phyloP scores from a whole-genome alignment of 257 asterid genomes.

The Primulina huaijiensis region DNA sequence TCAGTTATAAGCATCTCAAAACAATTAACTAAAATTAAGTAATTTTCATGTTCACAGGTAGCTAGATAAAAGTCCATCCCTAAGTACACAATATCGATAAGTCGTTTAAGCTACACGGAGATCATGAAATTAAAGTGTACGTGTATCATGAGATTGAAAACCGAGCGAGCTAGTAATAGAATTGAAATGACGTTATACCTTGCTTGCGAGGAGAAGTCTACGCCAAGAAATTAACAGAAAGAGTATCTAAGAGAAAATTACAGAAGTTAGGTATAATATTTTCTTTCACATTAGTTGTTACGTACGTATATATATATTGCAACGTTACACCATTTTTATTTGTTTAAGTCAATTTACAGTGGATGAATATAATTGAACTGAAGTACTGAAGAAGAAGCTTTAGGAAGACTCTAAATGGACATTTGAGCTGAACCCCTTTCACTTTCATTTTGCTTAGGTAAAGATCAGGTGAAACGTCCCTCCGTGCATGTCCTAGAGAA shows the following conservation, averaged over 20 bases:
- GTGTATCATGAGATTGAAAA: background rate
- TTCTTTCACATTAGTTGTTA: conserved; percentile 58
- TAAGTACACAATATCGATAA: too few relatives aligned
- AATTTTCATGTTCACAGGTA: too few relatives aligned
- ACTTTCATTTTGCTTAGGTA: conserved; percentile 27
- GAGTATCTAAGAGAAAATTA: background rate
- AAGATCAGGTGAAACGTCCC: conserved; percentile 68
- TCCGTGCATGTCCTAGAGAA: conserved; percentile 22
- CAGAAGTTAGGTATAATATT: background rate
- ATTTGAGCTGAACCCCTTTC: conserved; percentile 29
- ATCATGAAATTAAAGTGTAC: background rate
- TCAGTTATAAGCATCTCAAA: too few relatives aligned
- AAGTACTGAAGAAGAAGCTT: conserved; percentile 35
- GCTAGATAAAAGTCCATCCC: too few relatives aligned
- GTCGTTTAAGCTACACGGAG: too few relatives aligned
- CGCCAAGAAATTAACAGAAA: background rate
- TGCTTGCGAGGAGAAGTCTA: background rate
- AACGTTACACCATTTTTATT: conserved; percentile 4
- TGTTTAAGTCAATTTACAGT: background rate
- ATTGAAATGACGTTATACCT: background rate
- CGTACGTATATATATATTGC: conserved; percentile 28
- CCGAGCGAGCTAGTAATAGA: background rate
- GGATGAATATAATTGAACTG: background rate
- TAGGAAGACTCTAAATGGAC: conserved; percentile 64
- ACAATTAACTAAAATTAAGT: too few relatives aligned